A percentile compares a stretch with the other conserved stretches of the same genome.
phyloP scores from a whole-genome alignment of 2,329 filamentous ascomycete genomes.

The Hypoxylon sp. region DNA sequence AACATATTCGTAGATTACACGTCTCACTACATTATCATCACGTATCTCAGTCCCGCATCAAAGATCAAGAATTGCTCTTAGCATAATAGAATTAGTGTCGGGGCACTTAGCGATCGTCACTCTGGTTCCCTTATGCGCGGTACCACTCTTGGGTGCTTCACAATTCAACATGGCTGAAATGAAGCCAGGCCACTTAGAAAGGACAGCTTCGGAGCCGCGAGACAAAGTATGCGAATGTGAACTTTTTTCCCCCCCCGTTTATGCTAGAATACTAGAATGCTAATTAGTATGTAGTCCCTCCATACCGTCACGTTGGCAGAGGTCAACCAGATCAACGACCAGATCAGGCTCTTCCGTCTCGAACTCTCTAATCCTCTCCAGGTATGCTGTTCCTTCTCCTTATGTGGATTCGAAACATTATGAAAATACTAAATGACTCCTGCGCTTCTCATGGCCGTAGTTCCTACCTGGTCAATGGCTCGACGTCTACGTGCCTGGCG shows the following conservation, averaged over 20 bases:
- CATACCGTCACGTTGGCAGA: constrained; percentile 73
- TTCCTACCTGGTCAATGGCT: constrained; percentile 92
- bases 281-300: constrained; percentile 60
- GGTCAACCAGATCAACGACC: constrained; percentile 76
- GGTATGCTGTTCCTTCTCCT: constrained; percentile 56
- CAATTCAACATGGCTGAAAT: constrained; percentile 41
- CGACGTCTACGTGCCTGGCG: constrained; percentile 81
- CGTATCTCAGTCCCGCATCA: not conserved
- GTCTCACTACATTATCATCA: constrained; percentile 2
- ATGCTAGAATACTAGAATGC: constrained; percentile 4
- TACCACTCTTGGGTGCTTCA: not conserved
- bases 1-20: not conserved
- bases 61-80: not conserved
- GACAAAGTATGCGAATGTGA: constrained; percentile 63
- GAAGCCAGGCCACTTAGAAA: constrained; percentile 72
- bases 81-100: not conserved
- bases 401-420: not conserved
- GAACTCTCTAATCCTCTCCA: constrained; percentile 66
- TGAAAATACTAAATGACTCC: not conserved
- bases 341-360: constrained; percentile 78
- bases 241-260: not conserved
- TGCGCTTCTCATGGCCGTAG: constrained; percentile 56
- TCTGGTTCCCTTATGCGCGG: not conserved
- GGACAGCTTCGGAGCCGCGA: constrained; percentile 81
- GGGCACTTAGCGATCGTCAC: not conserved